Evolutionary conservation across 1,284 basidiomycete genomes (phyloP).

Genomic region (Ganoderma sp.): DNA sequence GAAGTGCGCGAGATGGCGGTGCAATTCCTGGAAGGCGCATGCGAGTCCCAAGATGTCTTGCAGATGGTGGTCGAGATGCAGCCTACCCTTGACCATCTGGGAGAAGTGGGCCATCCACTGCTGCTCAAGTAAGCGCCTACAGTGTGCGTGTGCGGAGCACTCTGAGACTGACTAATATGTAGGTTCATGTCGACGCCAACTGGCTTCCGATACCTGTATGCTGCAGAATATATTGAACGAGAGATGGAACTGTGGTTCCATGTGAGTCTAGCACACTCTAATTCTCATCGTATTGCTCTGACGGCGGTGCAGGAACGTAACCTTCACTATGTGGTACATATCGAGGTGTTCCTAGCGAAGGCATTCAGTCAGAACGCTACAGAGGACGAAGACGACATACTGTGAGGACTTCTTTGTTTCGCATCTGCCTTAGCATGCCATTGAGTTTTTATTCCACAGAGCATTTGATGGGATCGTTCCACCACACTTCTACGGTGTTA

Average conservation of each 20-base stretch:
- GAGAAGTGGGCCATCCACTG: constrained; percentile 89
- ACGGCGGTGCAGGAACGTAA: constrained; percentile 75
- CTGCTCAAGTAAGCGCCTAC: constrained; percentile 75
- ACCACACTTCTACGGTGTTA: constrained; percentile 96
- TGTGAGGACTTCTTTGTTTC: constrained; percentile 47
- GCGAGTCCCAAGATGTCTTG: constrained; percentile 82
- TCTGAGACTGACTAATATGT: constrained; percentile 8
- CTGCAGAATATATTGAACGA: constrained; percentile 90
- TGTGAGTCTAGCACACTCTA: constrained; percentile 51
- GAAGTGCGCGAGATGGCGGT: constrained; percentile 93
- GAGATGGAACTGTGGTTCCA: constrained; percentile 98
- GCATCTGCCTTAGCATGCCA: not conserved
- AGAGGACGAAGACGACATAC: constrained; percentile 70
- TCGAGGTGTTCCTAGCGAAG: constrained; percentile 85
- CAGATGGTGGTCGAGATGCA: constrained; percentile 94
- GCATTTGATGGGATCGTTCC: constrained; percentile 90
- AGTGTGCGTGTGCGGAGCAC: no score
- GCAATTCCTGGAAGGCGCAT: constrained; percentile 88
- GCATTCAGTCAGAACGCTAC: constrained; percentile 66
- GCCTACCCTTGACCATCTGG: constrained; percentile 93
- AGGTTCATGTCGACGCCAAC: constrained; percentile 96
- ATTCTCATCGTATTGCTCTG: not conserved
- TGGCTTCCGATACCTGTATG: constrained; percentile 91
- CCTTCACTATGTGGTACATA: constrained; percentile 83
- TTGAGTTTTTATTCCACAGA: constrained; percentile 42